These are phyloP conservation scores for Odonthalia washingtoniensis DNA, from an alignment of 31 red algal genomes.

Conservation along the genomic window DNA sequence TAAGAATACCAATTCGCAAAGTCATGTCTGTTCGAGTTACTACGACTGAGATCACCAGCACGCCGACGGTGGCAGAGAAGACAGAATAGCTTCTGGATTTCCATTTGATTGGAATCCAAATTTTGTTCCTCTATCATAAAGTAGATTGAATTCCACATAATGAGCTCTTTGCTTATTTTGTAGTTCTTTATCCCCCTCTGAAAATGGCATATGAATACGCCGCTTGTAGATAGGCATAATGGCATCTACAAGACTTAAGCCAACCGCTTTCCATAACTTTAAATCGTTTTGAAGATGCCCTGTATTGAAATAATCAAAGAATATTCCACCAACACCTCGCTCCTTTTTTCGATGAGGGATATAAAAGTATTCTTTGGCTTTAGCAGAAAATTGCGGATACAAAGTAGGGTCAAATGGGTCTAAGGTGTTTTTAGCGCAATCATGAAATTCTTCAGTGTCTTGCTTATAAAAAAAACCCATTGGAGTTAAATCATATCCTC, in stretches of 20 bases:
- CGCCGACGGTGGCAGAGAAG: constrained; percentile 21
- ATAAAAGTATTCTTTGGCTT: constrained; percentile 83
- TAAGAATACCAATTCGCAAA: no score
- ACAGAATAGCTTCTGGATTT: constrained; percentile 21
- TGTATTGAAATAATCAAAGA: constrained; percentile 76
- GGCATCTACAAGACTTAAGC: constrained; percentile 25
- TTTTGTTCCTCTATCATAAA: constrained; percentile 70
- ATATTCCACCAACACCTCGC: constrained; percentile 82
- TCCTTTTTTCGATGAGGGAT: constrained; percentile 56
- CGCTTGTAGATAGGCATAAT: constrained; percentile 64
- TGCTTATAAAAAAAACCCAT: constrained; percentile 58
- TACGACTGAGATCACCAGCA: constrained; percentile 4
- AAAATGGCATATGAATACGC: constrained; percentile 51
- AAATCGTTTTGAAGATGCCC: neutral
- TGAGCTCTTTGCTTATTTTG: constrained; percentile 71
- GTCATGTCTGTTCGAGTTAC: no score
- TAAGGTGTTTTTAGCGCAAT: constrained; percentile 53
- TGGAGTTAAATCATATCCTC: constrained; percentile 79
- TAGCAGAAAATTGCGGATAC: constrained; percentile 55
- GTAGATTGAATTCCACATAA: constrained; percentile 87
- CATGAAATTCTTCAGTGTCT: constrained; percentile 55
- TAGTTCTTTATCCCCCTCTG: constrained; percentile 55
- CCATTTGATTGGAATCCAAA: constrained; percentile 60
- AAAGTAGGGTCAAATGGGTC: constrained; percentile 45
- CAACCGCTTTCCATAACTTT: constrained; percentile 4